phyloP scores from a whole-genome alignment of 2,329 filamentous ascomycete species.

The Talaromyces sp. region DNA sequence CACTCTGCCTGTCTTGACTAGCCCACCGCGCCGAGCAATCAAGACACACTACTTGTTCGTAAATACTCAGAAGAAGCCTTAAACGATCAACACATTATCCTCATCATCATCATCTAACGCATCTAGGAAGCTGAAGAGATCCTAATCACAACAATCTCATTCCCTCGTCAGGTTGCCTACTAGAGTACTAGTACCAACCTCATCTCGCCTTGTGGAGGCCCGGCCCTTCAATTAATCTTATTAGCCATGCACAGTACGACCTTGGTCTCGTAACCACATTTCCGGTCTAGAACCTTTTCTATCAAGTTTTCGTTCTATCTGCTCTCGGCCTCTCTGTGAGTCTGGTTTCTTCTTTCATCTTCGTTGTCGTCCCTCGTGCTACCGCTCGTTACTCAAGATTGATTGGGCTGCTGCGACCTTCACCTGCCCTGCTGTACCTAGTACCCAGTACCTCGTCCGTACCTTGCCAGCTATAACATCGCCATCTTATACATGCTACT shows the following conservation, averaged over 20 bases:
- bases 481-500: not conserved
- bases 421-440: not conserved
- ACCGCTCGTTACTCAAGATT: slow-evolving; percentile 1
- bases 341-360: not conserved
- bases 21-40: no score
- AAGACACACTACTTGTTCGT: no score
- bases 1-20: no score
- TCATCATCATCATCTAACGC: not conserved
- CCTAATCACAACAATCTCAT: not conserved
- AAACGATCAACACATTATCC: no score
- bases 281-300: slow-evolving; percentile 1
- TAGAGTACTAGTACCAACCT: not conserved
- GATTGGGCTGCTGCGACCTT: not conserved
- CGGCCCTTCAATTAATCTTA: slow-evolving; percentile 1
- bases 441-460: not conserved
- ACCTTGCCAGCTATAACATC: slow-evolving; percentile 1
- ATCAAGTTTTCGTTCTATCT: not conserved
- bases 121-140: not conserved
- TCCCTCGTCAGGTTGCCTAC: not conserved
- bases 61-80: no score
- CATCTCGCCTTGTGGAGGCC: slow-evolving; percentile 3
- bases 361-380: not conserved
- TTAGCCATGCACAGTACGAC: slow-evolving; percentile 1
- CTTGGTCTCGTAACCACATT: slow-evolving; percentile 4
- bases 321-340: not conserved